Evolutionary conservation across 1,284 basidiomycete species (phyloP).

Genomic region (Cutaneotrichosporon cutaneum): DNA sequence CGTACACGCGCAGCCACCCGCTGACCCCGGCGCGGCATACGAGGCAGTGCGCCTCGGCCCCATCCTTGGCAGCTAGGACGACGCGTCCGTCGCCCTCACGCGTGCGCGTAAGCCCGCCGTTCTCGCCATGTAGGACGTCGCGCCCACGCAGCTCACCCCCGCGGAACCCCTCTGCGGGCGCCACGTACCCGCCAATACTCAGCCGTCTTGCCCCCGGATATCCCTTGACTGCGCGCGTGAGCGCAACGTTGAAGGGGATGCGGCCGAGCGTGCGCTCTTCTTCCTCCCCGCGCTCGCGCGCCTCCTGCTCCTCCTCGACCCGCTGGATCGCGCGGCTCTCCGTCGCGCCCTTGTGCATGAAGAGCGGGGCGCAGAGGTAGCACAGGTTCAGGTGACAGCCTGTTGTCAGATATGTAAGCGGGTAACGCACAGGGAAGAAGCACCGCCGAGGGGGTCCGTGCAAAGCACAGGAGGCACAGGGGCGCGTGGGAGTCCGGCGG

Average conservation of each 20-base stretch:
- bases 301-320: background rate
- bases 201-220: slow-evolving; percentile 30
- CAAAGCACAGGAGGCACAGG: slow-evolving; percentile 37
- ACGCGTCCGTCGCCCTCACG: slow-evolving; percentile 9
- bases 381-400: slow-evolving; percentile 47
- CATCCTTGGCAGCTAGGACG: background rate
- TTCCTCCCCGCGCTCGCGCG: slow-evolving; percentile 2
- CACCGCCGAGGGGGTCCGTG: slow-evolving; percentile 38
- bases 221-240: slow-evolving; percentile 33
- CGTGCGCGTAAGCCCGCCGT: slow-evolving; percentile 1
- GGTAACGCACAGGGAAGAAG: slow-evolving; percentile 41
- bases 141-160: slow-evolving; percentile 32
- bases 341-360: slow-evolving; percentile 24
- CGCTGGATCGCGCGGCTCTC: background rate
- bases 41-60: slow-evolving; percentile 12
- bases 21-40: slow-evolving; percentile 23
- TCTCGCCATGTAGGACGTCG: slow-evolving; percentile 11
- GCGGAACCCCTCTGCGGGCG: slow-evolving; percentile 18
- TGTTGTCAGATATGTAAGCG: slow-evolving; percentile 10
- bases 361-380: slow-evolving; percentile 40
- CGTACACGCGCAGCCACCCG: slow-evolving; percentile 27
- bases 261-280: slow-evolving; percentile 3
- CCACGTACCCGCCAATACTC: slow-evolving; percentile 33
- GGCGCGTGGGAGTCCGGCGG: background rate
- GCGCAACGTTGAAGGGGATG: slow-evolving; percentile 29